Base-by-base conservation (phyloP, 2,329 filamentous ascomycete genomes). In the Curvularia sp. region DNA sequence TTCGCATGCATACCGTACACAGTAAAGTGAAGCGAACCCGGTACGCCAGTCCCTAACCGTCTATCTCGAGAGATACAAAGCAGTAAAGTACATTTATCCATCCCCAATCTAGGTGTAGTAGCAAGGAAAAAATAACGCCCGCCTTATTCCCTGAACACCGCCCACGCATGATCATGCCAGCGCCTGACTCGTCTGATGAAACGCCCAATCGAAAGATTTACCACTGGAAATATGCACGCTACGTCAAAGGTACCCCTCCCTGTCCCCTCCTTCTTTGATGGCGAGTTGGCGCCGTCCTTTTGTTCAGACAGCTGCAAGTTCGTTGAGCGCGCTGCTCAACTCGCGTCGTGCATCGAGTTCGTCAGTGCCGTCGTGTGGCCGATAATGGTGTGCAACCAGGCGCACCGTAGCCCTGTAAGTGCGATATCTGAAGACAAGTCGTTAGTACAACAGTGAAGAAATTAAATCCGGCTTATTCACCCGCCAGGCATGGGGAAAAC, bases 311-410 rank as follows among this genome's bases (percentile, higher is more conserved):
- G 74, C 63, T 66, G 75, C 71, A 38, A 80, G 71, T 10, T 74
- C 67, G 48, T 73, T 76, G 35, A 82, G 69, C 26, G 78, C 76
- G 30, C 66, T 67, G 5, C 75, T 79, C 49, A 83, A 64, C 20
- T 73, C 72, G 43, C 78, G 76, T 24, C 81, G 75, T 1, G 79
- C 79, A 46, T 77, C 76, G 20, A 81, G 62, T 61, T 83, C 81
- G 50, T 79, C 72, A 15, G 70, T 72, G 33, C 71, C 74, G 20
- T 74, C 67, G 24, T 75, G 72, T 20, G 80, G 77, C 20, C 81
- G 75, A 66, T 81, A 82, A 60, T 80, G 77, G 49, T 79, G 76
- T 52, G 77, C 69, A 15, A 82, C 78, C 24, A 83, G 75, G 5
- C 74, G 71, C 13, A 81, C 66, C 10, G 78, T 68, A 0, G 79